Evolutionary conservation across 2,329 filamentous ascomycete species (phyloP), one percentile per base, ranked within the genome.

Genomic region (Colletotrichum trifolii): DNA sequence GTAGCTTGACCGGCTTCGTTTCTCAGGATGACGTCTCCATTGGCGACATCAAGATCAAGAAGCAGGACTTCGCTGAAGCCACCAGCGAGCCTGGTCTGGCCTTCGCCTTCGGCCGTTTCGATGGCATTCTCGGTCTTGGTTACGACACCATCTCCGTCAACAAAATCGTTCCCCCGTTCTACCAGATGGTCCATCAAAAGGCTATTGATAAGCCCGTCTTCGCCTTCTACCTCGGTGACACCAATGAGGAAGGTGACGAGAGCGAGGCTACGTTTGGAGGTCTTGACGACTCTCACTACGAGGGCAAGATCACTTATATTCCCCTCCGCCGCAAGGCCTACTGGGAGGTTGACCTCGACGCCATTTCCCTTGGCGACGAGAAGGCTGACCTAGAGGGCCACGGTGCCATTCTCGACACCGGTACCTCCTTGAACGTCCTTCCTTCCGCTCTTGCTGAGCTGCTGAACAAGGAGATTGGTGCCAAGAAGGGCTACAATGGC

Each of bases 81-180:
- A 98, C 95, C 59, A 91, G 87, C 73, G 96, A 99, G 85, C 96
- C 96, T 69, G 96, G 96, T 68, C 87, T 99, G 74, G 96, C 96
- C 61, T 99, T 99, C 77, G 96, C 96, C 75, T 99, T 99, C 75
- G 96, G 96, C 75, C 89, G 93, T 72, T 99, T 99, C 75, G 96
- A 99, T 75, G 96, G 96, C 73, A 99, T 99, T 73, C 83, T 99
- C 68, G 96, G 96, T 75, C 87, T 99, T 67, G 96, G 93, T 68
- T 99, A 92, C 74, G 93, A 98, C 80, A 93, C 91, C 75, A 97
- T 99, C 79, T 94, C 94, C n/a, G 96, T 99, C 74, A 97, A 99
- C 85, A 84, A 88, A 75, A 97, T 99, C 64, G 88, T 94, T 52
- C 96, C 96, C 67, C 96, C 96, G 56, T 97, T 99, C 82, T 98